phyloP scores from a whole-genome alignment of 1,139 yeast genomes.

The Magnusiomyces tetraspermus region DNA sequence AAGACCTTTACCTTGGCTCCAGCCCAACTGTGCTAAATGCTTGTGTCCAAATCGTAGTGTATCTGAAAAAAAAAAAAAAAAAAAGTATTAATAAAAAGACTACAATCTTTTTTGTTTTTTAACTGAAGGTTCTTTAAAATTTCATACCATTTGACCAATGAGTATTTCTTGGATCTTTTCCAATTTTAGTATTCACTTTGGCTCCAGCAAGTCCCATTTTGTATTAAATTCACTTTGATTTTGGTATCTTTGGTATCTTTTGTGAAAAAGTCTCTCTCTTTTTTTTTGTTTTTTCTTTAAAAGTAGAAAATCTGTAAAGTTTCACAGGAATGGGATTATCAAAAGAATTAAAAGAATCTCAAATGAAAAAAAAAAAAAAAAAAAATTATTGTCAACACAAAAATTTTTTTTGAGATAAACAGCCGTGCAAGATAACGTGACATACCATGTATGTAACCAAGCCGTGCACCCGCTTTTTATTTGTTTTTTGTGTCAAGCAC shows the following conservation, averaged over 20 bases:
- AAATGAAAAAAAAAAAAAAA: too few relatives aligned
- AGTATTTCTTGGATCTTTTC: slow-evolving; percentile 88
- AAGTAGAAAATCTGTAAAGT: too few relatives aligned
- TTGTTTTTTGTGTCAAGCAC: too few relatives aligned
- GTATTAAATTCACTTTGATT: too few relatives aligned
- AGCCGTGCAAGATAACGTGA: not conserved
- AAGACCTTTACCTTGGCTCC: slow-evolving; percentile 86
- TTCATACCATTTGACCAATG: slow-evolving; percentile 73
- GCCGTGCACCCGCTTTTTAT: too few relatives aligned
- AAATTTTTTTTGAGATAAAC: not conserved
- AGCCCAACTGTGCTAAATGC: slow-evolving; percentile 72
- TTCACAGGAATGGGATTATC: too few relatives aligned
- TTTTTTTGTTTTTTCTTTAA: not conserved
- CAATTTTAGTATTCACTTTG: slow-evolving; percentile 75
- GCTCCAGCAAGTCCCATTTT: slow-evolving; percentile 82
- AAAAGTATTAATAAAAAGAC: too few relatives aligned
- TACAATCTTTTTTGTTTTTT: too few relatives aligned
- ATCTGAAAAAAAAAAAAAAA: slow-evolving; percentile 27
- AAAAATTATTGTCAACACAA: too few relatives aligned
- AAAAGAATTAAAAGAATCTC: too few relatives aligned
- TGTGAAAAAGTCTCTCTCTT: not conserved
- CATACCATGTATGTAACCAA: not conserved
- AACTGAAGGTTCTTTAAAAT: slow-evolving; percentile 1
- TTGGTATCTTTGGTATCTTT: too few relatives aligned
- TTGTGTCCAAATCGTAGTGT: slow-evolving; percentile 79